Evolutionary conservation across 2,329 filamentous ascomycete genomes (phyloP), one percentile per base, ranked within the genome.

Genomic region (Ceratocystis variospora): DNA sequence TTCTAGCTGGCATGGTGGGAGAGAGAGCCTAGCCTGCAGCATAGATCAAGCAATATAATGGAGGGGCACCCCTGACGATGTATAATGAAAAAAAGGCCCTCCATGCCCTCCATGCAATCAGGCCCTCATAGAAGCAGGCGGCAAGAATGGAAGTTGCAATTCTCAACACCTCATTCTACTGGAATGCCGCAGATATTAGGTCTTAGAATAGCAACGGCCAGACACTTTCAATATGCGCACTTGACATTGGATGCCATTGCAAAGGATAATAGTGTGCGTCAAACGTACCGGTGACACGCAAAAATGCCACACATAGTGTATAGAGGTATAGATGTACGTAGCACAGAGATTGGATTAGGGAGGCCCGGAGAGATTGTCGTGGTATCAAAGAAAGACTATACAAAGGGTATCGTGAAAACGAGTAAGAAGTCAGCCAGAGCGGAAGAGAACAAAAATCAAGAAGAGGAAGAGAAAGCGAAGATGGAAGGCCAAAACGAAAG

Each of bases 291-390:
- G 79, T 96, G 90, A 79, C 92, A 96, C 73, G 90, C 92, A 78
- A 96, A 96, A 75, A 96, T 96, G 78, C 91, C 91, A 87, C 91
- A 96, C 91, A 96, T 96, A 73, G 76, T 88, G 44, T 59, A 55
- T 59, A 22, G 22, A 57, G 53, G 12, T 4, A 15, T 19, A 15
- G 50, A 25, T 15, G 22, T n/a, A 57, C 28, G 53, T 33, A 28
- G 53, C 53, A 17, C 53, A n/a, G 31, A 19, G 53, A 25, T 53
- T 28, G 53, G 53, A 57, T 33, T 33, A 57, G 53, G 53, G 31
- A 57, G 22, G 53, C 22, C 22, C 12, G 28, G 31, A 28, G 28
- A 57, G 28, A 25, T 31, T 57, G 53, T n/a, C 10, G 53, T 15
- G 28, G 28, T 33, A 28, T 10, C 53, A 57, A 25, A 28, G 10